Base-by-base conservation (phyloP, 768 basidiomycete species). In the Candolleomyces aberdarensis region DNA sequence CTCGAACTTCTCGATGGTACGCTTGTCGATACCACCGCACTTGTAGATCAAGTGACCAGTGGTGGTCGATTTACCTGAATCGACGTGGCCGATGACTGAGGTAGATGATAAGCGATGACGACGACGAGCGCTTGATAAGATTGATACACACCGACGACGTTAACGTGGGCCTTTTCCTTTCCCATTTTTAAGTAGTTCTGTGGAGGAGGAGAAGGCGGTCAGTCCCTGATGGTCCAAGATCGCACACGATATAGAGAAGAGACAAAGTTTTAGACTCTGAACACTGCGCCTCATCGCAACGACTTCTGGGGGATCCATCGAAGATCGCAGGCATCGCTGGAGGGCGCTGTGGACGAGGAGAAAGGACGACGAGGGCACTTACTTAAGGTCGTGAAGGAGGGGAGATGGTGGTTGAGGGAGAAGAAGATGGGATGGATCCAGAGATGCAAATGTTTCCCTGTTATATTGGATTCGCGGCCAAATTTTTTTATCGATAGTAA, bases 11-110 rank as follows among this genome's bases (percentile, higher is more conserved):
- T 96, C 94, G 68, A 96, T 96, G 76, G 94, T 95, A 88, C 94
- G 94, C 87, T 98, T 99, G 79, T 99, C 97, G 84, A 99, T 99
- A 92, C 97, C 97, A 89, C 97, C 97, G 78, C 97, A 99, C 89
- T 99, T 97, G 93, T 98, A 98, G 89, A 98, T 98, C 84, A 99
- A 86, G 84, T 99, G 97, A 69, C 97, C 97, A 70, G 97, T 99
- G 74, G 97, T 99, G 81, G 97, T 99, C 62, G 96, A 98, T 84
- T 98, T 99, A 69, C 96, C 96, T 77, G 96, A 98, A 84, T 98
- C 95, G 92, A 96, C 94, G 85, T 96, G 95, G 68, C 96, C 95
- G 83, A 96, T 96, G 80, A 96, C 94, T 92, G 73, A 67, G n/a
- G 29, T 15, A 13, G 64, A 69, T 74, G 58, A 71, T 64, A 72